Evolutionary conservation across 2,329 filamentous ascomycete species (phyloP), one percentile per base, ranked within the genome.

Genomic region (Fusarium albosuccineum): DNA sequence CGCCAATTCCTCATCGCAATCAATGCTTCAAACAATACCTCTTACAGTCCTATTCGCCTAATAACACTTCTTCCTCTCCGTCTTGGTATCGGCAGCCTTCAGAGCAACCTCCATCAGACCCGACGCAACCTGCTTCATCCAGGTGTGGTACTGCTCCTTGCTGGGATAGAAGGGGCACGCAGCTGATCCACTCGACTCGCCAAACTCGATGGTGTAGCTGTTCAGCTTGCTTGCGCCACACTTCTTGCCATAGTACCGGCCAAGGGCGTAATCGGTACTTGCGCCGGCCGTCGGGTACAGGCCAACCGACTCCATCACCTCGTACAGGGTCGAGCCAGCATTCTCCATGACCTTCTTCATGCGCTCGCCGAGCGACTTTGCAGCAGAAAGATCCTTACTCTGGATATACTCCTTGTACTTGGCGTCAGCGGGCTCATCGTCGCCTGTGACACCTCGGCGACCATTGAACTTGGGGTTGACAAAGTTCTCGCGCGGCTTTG

Each of bases 381-480:
- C 77, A 14, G 73, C 68, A 2, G 61, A 62, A n/a, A 77, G 63
- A 62, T 85, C 82, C 3, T 68, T 65, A n/a, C 51, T 40, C 1
- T 79, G 71, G 9, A 82, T 75, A 70, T 82, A 86, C 74, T 86
- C 83, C 51, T 77, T 77, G 73, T 86, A 86, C 14, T 41, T 62
- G 57, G 50, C 76, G 74, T 9, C 67, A 53, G 4, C 71, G 64
- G 67, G 69, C 54, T 70, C 67, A 4, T 76, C 75, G 42, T 82
- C 77, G 27, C 79, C 78, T 2, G 82, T 73, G 10, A 83, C 71
- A 30, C 86, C 86, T 14, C 86, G 82, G 46, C 81, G 80, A 55
- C 81, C 81, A 58, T 88, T 82, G 61, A 83, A 89, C 5, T 80
- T 74, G 3, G 76, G 54, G 78, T 87, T 88, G 27, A 78, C 71